Evolutionary conservation across 2,329 filamentous ascomycete species (phyloP).

Genomic region (Diaporthe sp.): DNA sequence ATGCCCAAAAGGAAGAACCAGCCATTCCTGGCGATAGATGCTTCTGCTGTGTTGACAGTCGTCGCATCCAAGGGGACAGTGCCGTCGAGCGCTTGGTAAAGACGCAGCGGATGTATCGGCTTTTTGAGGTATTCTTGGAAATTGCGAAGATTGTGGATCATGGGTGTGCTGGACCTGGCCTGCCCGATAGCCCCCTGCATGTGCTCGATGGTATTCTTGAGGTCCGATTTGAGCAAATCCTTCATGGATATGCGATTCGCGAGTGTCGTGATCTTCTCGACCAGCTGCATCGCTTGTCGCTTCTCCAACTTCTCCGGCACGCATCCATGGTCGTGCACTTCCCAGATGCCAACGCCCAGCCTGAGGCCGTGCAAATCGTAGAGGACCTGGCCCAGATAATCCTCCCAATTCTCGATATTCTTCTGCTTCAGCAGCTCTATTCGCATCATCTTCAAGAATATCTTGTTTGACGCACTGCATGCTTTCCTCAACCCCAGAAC

Average conservation of each 20-base stretch:
- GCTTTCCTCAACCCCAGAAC: slow-evolving; percentile 86
- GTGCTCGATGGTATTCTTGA: slow-evolving; percentile 91
- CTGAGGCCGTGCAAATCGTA: slow-evolving; percentile 87
- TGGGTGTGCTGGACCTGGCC: slow-evolving; percentile 82
- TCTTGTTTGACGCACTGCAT: slow-evolving; percentile 87
- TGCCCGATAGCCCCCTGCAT: slow-evolving; percentile 89
- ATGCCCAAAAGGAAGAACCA: slow-evolving; percentile 96
- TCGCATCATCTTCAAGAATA: slow-evolving; percentile 91
- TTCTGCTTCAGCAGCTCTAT: slow-evolving; percentile 84
- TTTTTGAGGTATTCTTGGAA: slow-evolving; percentile 86
- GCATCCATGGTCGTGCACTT: slow-evolving; percentile 84
- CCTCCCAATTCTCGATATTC: slow-evolving; percentile 85
- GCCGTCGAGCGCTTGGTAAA: slow-evolving; percentile 87
- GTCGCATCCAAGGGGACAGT: slow-evolving; percentile 81
- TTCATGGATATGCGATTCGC: slow-evolving; percentile 89
- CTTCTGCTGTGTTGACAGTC: slow-evolving; percentile 76
- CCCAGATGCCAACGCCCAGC: slow-evolving; percentile 76
- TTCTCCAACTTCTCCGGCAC: slow-evolving; percentile 83
- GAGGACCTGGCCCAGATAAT: slow-evolving; percentile 87
- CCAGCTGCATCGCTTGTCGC: slow-evolving; percentile 82
- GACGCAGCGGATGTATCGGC: slow-evolving; percentile 83
- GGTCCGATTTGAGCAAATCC: slow-evolving; percentile 90
- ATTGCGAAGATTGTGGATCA: slow-evolving; percentile 89
- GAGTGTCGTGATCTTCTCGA: slow-evolving; percentile 86
- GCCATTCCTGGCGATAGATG: slow-evolving; percentile 80